Percentiles rank a stretch among this genome's conserved stretches.
Evolutionary conservation across 225 moss, liverwort and hornwort species (phyloP).

Genomic region (Physcomitrium patens): DNA sequence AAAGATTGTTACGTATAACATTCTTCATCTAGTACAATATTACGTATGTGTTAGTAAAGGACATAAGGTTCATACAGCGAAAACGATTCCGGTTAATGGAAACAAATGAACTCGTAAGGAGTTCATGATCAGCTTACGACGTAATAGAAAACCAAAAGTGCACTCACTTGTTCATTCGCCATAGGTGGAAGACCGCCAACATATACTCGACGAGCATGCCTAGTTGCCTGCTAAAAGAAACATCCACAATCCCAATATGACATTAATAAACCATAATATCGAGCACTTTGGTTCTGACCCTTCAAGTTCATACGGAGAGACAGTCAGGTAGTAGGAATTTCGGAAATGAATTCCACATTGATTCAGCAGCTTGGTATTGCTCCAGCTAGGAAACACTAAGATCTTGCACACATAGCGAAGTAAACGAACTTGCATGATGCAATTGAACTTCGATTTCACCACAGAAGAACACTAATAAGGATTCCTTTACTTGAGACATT

Average conservation of each 20-base stretch:
- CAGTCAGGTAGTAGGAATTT: slow-evolving; percentile 10
- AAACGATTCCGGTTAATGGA: neutral
- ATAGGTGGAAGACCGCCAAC: slow-evolving; percentile 96
- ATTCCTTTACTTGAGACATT: slow-evolving; percentile 26
- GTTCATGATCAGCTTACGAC: neutral
- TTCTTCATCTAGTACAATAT: no score
- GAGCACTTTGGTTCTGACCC: slow-evolving; percentile 14
- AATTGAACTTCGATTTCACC: slow-evolving; percentile 13
- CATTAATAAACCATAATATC: neutral
- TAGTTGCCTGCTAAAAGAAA: slow-evolving; percentile 76
- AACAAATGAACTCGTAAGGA: neutral
- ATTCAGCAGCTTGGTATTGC: slow-evolving; percentile 18
- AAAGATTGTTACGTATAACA: neutral
- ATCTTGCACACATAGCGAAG: slow-evolving; percentile 12
- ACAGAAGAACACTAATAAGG: slow-evolving; percentile 11
- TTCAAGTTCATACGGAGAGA: slow-evolving; percentile 16
- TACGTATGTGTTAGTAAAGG: no score
- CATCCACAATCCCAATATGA: slow-evolving; percentile 19
- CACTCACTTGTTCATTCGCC: slow-evolving; percentile 92
- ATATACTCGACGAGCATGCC: slow-evolving; percentile 96
- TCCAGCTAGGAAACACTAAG: neutral
- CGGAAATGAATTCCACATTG: slow-evolving; percentile 19
- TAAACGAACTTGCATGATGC: neutral
- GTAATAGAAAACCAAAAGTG: neutral
- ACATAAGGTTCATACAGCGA: no score